Evolutionary conservation across 306 rosid genomes (phyloP).

Genomic region (Casuarina cunninghamiana): DNA sequence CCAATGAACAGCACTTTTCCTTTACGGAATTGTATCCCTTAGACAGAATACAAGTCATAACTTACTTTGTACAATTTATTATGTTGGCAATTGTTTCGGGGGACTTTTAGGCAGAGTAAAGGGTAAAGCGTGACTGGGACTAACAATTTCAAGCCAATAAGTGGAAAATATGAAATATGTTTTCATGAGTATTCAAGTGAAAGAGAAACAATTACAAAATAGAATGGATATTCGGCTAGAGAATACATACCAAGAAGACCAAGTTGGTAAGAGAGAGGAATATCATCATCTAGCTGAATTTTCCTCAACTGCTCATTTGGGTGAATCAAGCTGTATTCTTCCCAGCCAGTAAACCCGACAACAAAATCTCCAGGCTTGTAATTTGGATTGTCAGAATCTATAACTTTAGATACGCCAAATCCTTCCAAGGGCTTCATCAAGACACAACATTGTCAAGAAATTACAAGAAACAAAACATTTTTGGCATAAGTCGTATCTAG

Average conservation of each 20-base stretch:
- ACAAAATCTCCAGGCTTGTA: slow-evolving; percentile 48
- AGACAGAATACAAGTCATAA: not conserved
- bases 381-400: slow-evolving; percentile 44
- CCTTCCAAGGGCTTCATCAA: slow-evolving; percentile 50
- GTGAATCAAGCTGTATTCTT: slow-evolving; percentile 47
- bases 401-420: slow-evolving; percentile 48
- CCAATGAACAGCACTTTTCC: too few relatives aligned
- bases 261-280: slow-evolving; percentile 54
- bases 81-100: not conserved
- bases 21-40: not conserved
- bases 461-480: not conserved
- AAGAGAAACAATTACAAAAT: not conserved
- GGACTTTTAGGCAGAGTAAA: not conserved
- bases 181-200: not conserved
- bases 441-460: slow-evolving; percentile 2
- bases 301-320: slow-evolving; percentile 34
- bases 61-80: not conserved
- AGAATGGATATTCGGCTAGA: not conserved
- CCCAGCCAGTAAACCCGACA: slow-evolving; percentile 49
- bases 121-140: not conserved
- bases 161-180: not conserved
- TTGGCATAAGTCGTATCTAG: not conserved
- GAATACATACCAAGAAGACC: slow-evolving; percentile 55
- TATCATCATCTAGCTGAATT: slow-evolving; percentile 26
- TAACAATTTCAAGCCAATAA: not conserved